These are phyloP conservation scores for Fistulifera pelliculosa DNA, from an alignment of 108 stramenopile species.

Conservation along the genomic window DNA sequence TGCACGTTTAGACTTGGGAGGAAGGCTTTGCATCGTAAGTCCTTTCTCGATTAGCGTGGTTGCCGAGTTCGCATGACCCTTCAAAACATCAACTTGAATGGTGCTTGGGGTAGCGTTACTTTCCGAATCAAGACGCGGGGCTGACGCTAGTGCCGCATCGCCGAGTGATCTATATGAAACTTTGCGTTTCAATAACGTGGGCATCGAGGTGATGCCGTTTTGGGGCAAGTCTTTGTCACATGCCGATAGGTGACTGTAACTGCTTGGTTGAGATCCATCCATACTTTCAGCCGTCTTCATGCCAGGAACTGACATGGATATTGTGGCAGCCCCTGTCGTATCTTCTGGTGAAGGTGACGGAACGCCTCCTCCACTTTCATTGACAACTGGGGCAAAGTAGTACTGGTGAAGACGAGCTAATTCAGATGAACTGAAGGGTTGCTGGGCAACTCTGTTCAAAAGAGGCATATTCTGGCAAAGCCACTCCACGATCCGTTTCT, in stretches of 20 bases:
- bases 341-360: conserved; percentile 1
- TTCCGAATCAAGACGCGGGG: not conserved
- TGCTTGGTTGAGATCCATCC: conserved; percentile 1
- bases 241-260: conserved; percentile 13
- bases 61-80: not conserved
- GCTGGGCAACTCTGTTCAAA: conserved; percentile 56
- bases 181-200: conserved; percentile 56
- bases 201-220: conserved; percentile 10
- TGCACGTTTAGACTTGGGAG: conserved; percentile 65
- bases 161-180: conserved; percentile 68
- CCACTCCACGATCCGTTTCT: conserved; percentile 73
- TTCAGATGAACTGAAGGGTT: conserved; percentile 65
- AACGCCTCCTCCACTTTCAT: conserved; percentile 42
- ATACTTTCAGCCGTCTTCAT: conserved; percentile 15
- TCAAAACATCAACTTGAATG: conserved; percentile 7
- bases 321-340: not conserved
- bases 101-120: conserved; percentile 5
- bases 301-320: conserved; percentile 30
- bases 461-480: conserved; percentile 55
- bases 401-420: conserved; percentile 66
- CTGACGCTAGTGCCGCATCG: conserved; percentile 26
- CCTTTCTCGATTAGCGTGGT: conserved; percentile 41
- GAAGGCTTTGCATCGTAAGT: conserved; percentile 32
- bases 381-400: conserved; percentile 68
- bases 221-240: conserved; percentile 18